Base-by-base conservation (phyloP, 169 alveolate species). In the Cryptosporidium sp. region DNA sequence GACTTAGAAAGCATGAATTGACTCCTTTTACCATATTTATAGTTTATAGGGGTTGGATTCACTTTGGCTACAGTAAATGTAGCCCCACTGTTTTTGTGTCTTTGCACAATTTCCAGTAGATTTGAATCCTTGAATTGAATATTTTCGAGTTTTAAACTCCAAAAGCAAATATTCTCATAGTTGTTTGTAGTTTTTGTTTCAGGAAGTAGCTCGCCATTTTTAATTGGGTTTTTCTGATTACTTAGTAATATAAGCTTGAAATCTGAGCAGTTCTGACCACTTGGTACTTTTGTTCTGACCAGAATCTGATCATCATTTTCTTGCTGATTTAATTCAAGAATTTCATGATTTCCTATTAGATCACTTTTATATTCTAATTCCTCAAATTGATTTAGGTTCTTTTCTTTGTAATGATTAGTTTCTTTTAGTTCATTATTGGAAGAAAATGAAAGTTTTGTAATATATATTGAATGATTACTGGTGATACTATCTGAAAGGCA, bases 401-500 rank as follows among this genome's bases (percentile, higher is more conserved):
- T 44, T 12, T 60, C 70, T 23, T 18, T 3, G 2, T 26, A 2
- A n/a, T 10, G 4, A 7, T n/a, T 5, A 33, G 29, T 14, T 7
- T 8, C 51, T 5, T 23, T 5, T 29, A 29, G 5, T 3, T 26
- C 65, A 23, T 21, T 5, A 6, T 23, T 7, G 2, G 60, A 45
- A 39, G 84, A 70, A 70, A 37, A 45, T 45, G 84, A 45, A 29
- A 80, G 75, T 18, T 80, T 61, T 5, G 89, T 80, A 4, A 80
- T 80, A 14, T 80, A 80, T 18, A 45, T 60, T 12, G 89, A 80
- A 29, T 65, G 37, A 52, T 60, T 62, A 10, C 80, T 62, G 14
- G 72, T 29, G 26, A 80, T 80, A 26, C 67, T 60, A 29, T 80
- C 80, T 37, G 89, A 80, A 37, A 80, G 56, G 65, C 89, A 80